phyloP scores from a whole-genome alignment of 768 basidiomycete genomes.

The Boletales sp. region DNA sequence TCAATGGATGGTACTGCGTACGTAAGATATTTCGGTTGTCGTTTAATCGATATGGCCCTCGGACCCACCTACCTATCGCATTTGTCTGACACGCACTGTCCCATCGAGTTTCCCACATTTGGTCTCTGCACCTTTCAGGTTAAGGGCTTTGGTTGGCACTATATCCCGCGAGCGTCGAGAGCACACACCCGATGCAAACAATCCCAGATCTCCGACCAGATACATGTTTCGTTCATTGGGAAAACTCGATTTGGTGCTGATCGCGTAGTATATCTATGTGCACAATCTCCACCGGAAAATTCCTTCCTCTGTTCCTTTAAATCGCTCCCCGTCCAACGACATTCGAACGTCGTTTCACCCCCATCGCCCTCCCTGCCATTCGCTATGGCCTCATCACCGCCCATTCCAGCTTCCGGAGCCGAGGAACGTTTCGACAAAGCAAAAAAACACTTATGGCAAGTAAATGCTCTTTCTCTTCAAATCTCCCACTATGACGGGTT shows the following conservation, averaged over 20 bases:
- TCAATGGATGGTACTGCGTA: constrained; percentile 25
- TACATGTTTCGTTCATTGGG: constrained; percentile 33
- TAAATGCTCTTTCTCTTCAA: constrained; percentile 11
- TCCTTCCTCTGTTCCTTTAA: constrained; percentile 28
- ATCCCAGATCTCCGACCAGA: constrained; percentile 38
- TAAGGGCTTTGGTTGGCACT: constrained; percentile 30
- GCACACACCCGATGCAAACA: constrained; percentile 32
- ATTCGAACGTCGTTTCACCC: constrained; percentile 22
- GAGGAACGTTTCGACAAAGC: constrained; percentile 35
- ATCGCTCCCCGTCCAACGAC: constrained; percentile 24
- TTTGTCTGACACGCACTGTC: constrained; percentile 28
- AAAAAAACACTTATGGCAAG: constrained; percentile 35
- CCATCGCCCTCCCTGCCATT: constrained; percentile 14
- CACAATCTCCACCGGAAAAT: constrained; percentile 35
- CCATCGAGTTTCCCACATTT: constrained; percentile 33
- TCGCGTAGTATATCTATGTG: constrained; percentile 40
- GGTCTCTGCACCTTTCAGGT: constrained; percentile 29
- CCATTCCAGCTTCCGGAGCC: constrained; percentile 14
- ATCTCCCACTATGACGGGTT: background rate
- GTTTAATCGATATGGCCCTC: constrained; percentile 37
- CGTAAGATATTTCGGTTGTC: constrained; percentile 35
- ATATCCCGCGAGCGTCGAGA: constrained; percentile 37
- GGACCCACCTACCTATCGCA: constrained; percentile 35
- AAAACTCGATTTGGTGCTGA: constrained; percentile 37
- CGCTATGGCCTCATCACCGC: constrained; percentile 24